Base-by-base conservation (phyloP, 2,329 filamentous ascomycete species). In the Eutypella sp. region DNA sequence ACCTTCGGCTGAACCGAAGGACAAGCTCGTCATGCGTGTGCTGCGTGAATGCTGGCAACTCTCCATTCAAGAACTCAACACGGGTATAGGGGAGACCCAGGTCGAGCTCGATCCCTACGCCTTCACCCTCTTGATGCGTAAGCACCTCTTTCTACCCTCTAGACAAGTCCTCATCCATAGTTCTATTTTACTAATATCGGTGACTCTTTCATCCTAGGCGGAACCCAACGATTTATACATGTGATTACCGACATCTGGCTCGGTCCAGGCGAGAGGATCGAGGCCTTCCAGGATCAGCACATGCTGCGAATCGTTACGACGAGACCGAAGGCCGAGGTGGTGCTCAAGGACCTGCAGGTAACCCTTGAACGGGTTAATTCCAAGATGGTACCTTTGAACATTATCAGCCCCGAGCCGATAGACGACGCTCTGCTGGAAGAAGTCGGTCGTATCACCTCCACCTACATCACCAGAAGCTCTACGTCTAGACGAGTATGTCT, bases 11-110 rank as follows among this genome's bases (percentile, higher is more conserved):
- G 53, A 55, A 13, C 52, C 55, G 4, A 81, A 80, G 56, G 58
- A 68, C 33, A 64, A 52, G 23, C 55, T 72, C 10, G 71, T 64
- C 1, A 49, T 72, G 15, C 62, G 61, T 45, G 61, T 82, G 44
- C 64, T 81, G 64, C 66, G 67, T 11, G 60, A 68, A 20, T 70
- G 67, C 47, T 82, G 78, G 78, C 67, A 65, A 3, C 51, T 81
- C n/a, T 65, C 70, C 8, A 68, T 73, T 2, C 63, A 68, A 44
- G 73, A 78, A 50, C 57, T 74, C 15, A 55, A 69, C 13, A 65
- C 70, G 18, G 64, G 63, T 5, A 56, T 69, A 3, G 78, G 77
- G 5, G 61, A 63, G 25, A 56, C 68, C 1, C 61, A 59, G 2
- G 47, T 79, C 6, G 63, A 54, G 48, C 51, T 79, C 18, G 56